Evolutionary conservation across 129 eudicot genomes (phyloP).

Genomic region (Artemisia tridentata): DNA sequence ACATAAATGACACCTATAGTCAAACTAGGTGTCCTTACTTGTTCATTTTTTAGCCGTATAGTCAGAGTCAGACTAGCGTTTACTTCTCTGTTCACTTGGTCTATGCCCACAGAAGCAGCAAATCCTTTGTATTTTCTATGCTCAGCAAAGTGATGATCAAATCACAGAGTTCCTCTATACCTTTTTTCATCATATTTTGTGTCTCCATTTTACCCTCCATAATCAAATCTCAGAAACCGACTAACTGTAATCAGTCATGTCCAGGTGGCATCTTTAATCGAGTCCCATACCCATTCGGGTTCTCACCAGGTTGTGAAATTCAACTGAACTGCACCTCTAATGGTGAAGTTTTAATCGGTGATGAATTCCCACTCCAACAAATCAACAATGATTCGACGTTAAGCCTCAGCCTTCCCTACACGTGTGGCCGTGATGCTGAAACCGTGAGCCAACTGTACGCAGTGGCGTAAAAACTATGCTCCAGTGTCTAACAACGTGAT

Average conservation of each 20-base stretch:
- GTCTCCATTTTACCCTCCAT: constrained; percentile 12
- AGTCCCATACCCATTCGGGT: constrained; percentile 46
- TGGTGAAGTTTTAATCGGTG: constrained; percentile 29
- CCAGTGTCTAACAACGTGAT: constrained; percentile 42
- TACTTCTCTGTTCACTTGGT: too few species aligned
- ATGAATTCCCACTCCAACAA: constrained; percentile 31
- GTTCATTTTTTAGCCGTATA: too few species aligned
- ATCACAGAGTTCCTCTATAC: neutral
- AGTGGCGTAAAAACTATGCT: constrained; percentile 39
- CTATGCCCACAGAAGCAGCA: too few species aligned
- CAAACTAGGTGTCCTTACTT: too few species aligned
- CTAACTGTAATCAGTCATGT: constrained; percentile 35
- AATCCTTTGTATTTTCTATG: neutral
- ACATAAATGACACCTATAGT: too few species aligned
- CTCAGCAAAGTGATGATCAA: neutral
- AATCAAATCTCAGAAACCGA: neutral
- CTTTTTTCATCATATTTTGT: neutral
- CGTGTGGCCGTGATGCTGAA: constrained; percentile 37
- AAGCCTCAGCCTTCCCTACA: constrained; percentile 39
- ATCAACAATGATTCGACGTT: constrained; percentile 25
- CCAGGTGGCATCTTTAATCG: constrained; percentile 21
- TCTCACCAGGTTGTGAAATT: constrained; percentile 49
- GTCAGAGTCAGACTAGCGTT: too few species aligned
- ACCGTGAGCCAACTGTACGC: constrained; percentile 35
- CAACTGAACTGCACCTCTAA: constrained; percentile 44